Evolutionary conservation across 768 basidiomycete genomes (phyloP).

Genomic region (Cystobasidium tubakii): DNA sequence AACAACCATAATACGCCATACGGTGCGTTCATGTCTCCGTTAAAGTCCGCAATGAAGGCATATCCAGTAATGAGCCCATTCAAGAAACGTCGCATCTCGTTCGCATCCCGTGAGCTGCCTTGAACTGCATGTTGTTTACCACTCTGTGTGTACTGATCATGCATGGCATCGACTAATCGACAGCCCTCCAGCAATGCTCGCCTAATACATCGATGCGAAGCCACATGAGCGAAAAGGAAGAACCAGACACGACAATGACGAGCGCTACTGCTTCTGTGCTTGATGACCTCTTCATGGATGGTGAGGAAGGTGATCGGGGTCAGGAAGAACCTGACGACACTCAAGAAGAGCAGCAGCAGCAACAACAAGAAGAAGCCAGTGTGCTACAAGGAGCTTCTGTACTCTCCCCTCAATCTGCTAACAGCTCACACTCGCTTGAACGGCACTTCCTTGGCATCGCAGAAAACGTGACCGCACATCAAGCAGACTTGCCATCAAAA

Average conservation of each 20-base stretch:
- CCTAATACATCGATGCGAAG: neutral
- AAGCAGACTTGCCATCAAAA: neutral
- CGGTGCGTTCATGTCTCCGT: neutral
- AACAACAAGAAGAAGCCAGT: neutral
- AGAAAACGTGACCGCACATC: neutral
- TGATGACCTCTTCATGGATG: constrained; percentile 9
- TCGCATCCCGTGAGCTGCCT: neutral
- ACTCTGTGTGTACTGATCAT: neutral
- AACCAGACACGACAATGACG: neutral
- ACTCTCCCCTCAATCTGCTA: neutral
- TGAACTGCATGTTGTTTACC: neutral
- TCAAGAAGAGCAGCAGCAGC: neutral
- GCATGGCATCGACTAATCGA: neutral
- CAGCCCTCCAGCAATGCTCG: neutral
- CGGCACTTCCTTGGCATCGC: too few relatives aligned
- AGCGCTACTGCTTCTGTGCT: constrained; percentile 24
- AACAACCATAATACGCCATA: neutral
- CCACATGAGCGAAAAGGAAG: neutral
- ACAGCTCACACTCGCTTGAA: neutral
- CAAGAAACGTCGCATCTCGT: constrained; percentile 4
- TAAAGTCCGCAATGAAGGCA: neutral
- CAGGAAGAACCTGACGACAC: neutral
- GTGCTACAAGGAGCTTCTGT: neutral
- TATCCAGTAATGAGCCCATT: neutral
- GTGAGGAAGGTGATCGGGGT: neutral